Evolutionary conservation across 2,329 filamentous ascomycete genomes (phyloP).

Genomic region (Fusarium hainanense): DNA sequence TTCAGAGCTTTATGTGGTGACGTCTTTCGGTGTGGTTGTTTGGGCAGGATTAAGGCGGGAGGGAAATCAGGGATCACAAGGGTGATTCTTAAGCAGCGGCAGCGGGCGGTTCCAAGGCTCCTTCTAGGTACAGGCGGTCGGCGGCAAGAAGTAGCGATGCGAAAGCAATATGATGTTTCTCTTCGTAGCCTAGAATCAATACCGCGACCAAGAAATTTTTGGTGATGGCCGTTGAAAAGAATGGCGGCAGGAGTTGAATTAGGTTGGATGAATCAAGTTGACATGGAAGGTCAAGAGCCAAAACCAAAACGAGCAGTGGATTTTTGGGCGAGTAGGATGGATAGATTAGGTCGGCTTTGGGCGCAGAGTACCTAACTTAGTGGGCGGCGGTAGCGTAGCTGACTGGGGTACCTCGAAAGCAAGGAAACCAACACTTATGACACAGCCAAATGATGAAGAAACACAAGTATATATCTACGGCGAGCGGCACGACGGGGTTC

Average conservation of each 20-base stretch:
- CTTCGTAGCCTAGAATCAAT: background rate
- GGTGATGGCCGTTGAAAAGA: constrained; percentile 18
- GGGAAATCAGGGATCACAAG: constrained; percentile 32
- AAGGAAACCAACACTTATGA: constrained; percentile 21
- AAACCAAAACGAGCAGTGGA: constrained; percentile 32
- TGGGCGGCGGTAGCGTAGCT: constrained; percentile 3
- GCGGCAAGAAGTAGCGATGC: background rate
- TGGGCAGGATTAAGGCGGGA: constrained; percentile 17
- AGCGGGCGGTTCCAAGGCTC: constrained; percentile 12
- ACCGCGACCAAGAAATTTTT: constrained; percentile 20
- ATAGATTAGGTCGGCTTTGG: constrained; percentile 29
- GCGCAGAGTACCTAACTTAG: background rate
- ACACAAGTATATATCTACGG: constrained; percentile 33
- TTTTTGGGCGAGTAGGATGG: constrained; percentile 15
- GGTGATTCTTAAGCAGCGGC: constrained; percentile 35
- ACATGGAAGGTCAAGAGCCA: constrained; percentile 3
- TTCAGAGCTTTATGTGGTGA: constrained; percentile 1
- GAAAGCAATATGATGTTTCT: background rate
- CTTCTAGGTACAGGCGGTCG: background rate
- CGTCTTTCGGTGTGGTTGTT: constrained; percentile 17
- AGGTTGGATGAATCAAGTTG: constrained; percentile 3
- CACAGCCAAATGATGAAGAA: constrained; percentile 13
- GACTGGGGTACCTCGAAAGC: constrained; percentile 33
- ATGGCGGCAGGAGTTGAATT: constrained; percentile 27
- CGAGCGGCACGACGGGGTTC: background rate